phyloP scores from a whole-genome alignment of 352 stramenopile genomes.

The Pythium coloratum region DNA sequence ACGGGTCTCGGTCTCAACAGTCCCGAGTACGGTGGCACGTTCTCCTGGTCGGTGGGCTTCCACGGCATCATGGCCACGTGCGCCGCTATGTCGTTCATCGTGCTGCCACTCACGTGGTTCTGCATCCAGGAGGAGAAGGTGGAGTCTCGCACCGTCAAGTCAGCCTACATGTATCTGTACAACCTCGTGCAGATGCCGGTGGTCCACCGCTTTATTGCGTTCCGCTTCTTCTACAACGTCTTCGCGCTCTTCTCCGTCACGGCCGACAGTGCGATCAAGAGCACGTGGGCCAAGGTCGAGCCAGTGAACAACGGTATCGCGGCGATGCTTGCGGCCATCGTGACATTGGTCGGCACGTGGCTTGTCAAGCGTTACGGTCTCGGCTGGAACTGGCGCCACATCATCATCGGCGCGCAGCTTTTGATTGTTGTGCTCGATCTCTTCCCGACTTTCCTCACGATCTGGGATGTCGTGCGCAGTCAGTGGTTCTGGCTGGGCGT shows the following conservation, averaged over 20 bases:
- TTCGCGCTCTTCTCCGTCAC: constrained; percentile 54
- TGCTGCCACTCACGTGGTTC: constrained; percentile 43
- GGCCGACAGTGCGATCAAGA: constrained; percentile 45
- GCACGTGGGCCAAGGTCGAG: constrained; percentile 52
- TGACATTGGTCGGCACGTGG: constrained; percentile 42
- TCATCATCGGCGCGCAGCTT: neutral
- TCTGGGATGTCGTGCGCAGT: constrained; percentile 27
- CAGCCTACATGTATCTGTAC: constrained; percentile 34
- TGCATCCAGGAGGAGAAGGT: constrained; percentile 47
- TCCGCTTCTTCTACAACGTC: constrained; percentile 32
- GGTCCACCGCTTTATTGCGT: constrained; percentile 30
- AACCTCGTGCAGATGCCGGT: constrained; percentile 55
- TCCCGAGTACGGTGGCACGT: constrained; percentile 51
- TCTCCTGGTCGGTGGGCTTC: constrained; percentile 47
- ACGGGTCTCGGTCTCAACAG: constrained; percentile 62
- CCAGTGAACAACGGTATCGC: constrained; percentile 61
- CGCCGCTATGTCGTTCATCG: constrained; percentile 32
- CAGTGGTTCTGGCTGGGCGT: constrained; percentile 28
- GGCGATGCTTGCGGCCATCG: constrained; percentile 40
- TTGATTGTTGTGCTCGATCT: constrained; percentile 14
- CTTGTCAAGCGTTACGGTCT: constrained; percentile 46
- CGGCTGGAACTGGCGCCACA: constrained; percentile 50
- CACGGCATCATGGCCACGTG: constrained; percentile 51
- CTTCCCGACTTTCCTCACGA: constrained; percentile 23
- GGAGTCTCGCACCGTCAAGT: constrained; percentile 20